These are phyloP conservation scores for Backusella luteola DNA, from an alignment of 192 early-diverging fungal genomes.

Conservation along the genomic window DNA sequence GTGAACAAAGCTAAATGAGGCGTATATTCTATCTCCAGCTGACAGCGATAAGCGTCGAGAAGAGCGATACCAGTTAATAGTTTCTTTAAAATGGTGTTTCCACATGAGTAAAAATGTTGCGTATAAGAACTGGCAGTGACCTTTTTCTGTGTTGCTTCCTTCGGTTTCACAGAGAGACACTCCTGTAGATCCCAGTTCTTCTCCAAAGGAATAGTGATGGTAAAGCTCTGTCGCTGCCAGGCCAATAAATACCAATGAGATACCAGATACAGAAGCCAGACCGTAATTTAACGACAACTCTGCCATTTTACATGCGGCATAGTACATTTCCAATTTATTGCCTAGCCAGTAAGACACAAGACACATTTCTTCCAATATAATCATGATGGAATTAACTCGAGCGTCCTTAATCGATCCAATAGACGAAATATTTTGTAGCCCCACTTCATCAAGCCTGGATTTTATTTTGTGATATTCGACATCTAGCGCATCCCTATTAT, in stretches of 20 bases:
- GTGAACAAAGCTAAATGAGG: conserved; percentile 22
- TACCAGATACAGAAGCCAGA: conserved; percentile 18
- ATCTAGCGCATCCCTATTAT: background rate
- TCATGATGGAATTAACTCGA: conserved; percentile 16
- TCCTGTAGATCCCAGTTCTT: conserved; percentile 26
- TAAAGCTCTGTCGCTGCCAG: conserved; percentile 19
- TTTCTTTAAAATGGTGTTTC: conserved; percentile 27
- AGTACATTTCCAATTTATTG: conserved; percentile 28
- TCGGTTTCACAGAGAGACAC: conserved; percentile 17
- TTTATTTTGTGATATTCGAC: background rate
- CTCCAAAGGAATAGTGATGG: conserved; percentile 17
- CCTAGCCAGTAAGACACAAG: conserved; percentile 31
- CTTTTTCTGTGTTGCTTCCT: conserved; percentile 22
- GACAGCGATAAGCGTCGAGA: conserved; percentile 1
- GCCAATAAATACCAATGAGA: conserved; percentile 24
- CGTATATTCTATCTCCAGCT: conserved; percentile 31
- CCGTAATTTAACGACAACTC: conserved; percentile 17
- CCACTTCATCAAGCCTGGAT: conserved; percentile 12
- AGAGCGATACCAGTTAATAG: background rate
- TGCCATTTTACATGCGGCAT: conserved; percentile 17
- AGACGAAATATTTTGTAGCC: background rate
- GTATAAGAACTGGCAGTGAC: conserved; percentile 20
- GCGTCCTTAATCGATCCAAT: background rate
- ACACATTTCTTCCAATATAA: conserved; percentile 30
- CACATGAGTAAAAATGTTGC: conserved; percentile 21